These are phyloP conservation scores for Vitellaria paradoxa DNA, from an alignment of 179 eudicot genomes.

Conservation along the genomic window DNA sequence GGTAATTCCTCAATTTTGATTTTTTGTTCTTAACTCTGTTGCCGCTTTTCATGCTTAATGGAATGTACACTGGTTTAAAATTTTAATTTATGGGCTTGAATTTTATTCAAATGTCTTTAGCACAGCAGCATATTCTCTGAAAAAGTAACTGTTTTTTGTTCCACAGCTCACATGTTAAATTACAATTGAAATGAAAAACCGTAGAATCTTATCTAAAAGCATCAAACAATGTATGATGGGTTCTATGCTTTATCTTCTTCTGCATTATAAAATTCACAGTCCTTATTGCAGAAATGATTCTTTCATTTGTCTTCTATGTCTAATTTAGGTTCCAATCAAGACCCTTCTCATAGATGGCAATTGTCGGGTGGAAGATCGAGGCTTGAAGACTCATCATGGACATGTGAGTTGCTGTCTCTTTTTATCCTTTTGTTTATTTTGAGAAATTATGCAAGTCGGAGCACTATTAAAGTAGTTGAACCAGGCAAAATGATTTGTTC, in stretches of 20 bases:
- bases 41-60: neutral
- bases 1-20: slow-evolving; percentile 38
- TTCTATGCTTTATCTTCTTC: neutral
- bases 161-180: neutral
- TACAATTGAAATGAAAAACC: neutral
- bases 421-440: neutral
- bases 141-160: neutral
- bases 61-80: neutral
- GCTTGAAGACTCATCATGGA: slow-evolving; percentile 98
- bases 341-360: slow-evolving; percentile 96
- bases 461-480: neutral
- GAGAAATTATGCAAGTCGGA: neutral
- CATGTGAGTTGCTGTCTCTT: slow-evolving; percentile 62
- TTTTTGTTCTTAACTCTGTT: neutral
- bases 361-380: slow-evolving; percentile 99
- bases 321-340: slow-evolving; percentile 83
- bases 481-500: neutral
- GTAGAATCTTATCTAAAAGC: slow-evolving; percentile 2
- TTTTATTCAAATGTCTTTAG: neutral
- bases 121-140: neutral
- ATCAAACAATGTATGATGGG: neutral
- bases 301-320: slow-evolving; percentile 7
- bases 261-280: neutral
- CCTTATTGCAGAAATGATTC: slow-evolving; percentile 11
- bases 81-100: neutral